Evolutionary conservation across 2,329 filamentous ascomycete genomes (phyloP).

Genomic region (Zalaria sp.): DNA sequence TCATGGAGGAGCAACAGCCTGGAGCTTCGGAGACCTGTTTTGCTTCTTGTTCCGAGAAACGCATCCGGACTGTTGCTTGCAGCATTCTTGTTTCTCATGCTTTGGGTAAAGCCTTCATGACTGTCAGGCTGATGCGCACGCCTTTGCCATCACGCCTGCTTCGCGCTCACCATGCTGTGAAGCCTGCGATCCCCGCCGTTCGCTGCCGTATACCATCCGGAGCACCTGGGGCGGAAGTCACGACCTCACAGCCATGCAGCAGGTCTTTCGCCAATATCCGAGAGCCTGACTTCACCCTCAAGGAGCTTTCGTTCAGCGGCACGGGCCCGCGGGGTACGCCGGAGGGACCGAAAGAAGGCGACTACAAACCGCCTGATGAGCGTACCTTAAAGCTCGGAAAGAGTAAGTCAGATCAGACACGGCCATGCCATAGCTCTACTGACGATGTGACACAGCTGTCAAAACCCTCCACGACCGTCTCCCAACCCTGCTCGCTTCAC

Average conservation of each 20-base stretch:
- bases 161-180: conserved; percentile 7
- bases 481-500: conserved; percentile 45
- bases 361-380: conserved; percentile 38
- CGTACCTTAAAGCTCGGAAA: conserved; percentile 48
- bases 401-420: conserved; percentile 27
- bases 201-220: background rate
- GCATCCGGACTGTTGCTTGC: too few species aligned
- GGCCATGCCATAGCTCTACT: background rate
- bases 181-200: background rate
- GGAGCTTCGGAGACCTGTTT: too few species aligned
- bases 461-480: conserved; percentile 47
- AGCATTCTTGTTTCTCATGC: background rate
- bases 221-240: background rate
- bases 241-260: background rate
- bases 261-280: conserved; percentile 16
- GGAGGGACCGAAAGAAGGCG: conserved; percentile 5
- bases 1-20: too few species aligned
- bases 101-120: conserved; percentile 15
- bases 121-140: conserved; percentile 31
- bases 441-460: conserved; percentile 32
- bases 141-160: conserved; percentile 27
- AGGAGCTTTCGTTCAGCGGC: conserved; percentile 30
- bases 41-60: too few species aligned
- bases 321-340: conserved; percentile 15
- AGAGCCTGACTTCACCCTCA: conserved; percentile 14